Base-by-base conservation (phyloP, 2,329 filamentous ascomycete species). In the Penicillium digitatum region DNA sequence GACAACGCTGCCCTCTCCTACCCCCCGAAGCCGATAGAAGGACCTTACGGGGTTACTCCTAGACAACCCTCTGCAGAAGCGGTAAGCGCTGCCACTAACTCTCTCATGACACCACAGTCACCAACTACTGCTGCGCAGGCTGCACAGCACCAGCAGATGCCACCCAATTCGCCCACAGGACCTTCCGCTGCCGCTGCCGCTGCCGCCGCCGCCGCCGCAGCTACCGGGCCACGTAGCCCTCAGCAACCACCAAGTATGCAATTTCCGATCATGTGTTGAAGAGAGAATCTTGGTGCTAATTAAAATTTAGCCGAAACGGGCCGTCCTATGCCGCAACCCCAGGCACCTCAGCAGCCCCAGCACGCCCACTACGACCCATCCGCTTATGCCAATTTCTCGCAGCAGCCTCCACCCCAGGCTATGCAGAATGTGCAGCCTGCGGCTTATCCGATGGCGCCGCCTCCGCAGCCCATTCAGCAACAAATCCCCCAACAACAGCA, bases 161-260 rank as follows among this genome's bases (percentile, higher is more conserved):
- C 74, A 26, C 75, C 76, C 50, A 75, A 80, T 59, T 75, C 77
- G 39, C 78, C 82, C 46, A 51, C 60, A 4, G 79, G 80, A 14
- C 76, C 77, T 11, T 74, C 78, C 52, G 67, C 74, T 32, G 78
- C 79, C 14, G 75, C 77, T 11, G 71, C 75, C 0, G 79, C 79
- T 0, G 80, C 81, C 11, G 71, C 75, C 0, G 79, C 79, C 0
- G 80, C 81, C 3, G 77, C 76, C 9, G 79, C 78, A 2, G 76
- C 77, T 34, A 72, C 73, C 52, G 75, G 74, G 20, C 76, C 79
- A 67, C 74, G 76, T 22, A 71, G 73, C 39, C 74, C 73, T 42
- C 74, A 76, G 55, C 72, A 76, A 48, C 66, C 72, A 29, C 72
- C 75, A 55, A 69, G 71, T 74, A 70, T 57, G 69, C 22, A 47